These are phyloP conservation scores for Chalaropsis thielavioides DNA, from an alignment of 2,329 filamentous ascomycete species.

Conservation along the genomic window DNA sequence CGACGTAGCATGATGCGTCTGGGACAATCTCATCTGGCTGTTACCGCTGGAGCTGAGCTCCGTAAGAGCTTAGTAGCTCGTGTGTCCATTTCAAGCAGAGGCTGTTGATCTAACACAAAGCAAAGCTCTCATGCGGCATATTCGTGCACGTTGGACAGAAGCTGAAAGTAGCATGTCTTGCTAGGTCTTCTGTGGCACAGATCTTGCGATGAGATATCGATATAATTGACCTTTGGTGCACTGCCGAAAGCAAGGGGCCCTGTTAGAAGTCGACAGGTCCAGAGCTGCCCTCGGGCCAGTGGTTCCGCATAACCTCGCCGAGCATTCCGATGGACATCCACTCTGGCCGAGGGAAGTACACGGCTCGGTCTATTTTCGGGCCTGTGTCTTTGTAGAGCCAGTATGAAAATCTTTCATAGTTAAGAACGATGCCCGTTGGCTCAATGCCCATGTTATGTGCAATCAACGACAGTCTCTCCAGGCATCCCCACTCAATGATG, in stretches of 20 bases:
- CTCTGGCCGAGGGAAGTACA: constrained; percentile 7
- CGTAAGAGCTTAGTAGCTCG: neutral
- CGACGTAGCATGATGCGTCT: neutral
- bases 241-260: neutral
- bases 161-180: neutral
- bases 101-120: neutral
- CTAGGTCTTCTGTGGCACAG: neutral
- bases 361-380: neutral
- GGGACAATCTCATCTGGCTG: neutral
- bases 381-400: neutral
- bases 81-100: neutral
- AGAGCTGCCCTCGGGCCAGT: neutral
- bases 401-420: constrained; percentile 3
- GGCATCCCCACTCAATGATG: constrained; percentile 10
- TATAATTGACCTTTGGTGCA: neutral
- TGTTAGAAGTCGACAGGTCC: neutral
- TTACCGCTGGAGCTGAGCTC: neutral
- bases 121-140: neutral
- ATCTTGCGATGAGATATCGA: neutral
- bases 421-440: neutral
- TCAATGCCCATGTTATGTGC: neutral
- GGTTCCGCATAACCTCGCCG: neutral
- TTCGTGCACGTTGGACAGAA: neutral
- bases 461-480: neutral
- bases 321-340: constrained; percentile 3